phyloP scores from a whole-genome alignment of 768 basidiomycete species.

The Pleurotus platypus region DNA sequence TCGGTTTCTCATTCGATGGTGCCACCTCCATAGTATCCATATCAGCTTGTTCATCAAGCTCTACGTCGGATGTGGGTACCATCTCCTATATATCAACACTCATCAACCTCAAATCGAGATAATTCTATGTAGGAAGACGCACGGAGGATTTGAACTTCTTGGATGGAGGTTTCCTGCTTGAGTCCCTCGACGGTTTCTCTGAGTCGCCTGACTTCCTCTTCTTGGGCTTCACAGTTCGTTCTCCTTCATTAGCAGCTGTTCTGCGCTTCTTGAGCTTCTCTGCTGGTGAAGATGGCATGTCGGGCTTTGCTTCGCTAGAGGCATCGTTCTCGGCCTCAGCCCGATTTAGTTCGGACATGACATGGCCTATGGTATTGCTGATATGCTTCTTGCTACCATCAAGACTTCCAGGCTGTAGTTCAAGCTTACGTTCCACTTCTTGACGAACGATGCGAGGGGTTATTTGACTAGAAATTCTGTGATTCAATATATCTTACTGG shows the following conservation, averaged over 20 bases:
- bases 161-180: constrained; percentile 1
- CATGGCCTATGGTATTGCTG: constrained; percentile 38
- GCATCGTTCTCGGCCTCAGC: not conserved
- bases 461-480: constrained; percentile 25
- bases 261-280: not conserved
- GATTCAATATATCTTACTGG: not conserved
- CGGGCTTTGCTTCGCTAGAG: constrained; percentile 4
- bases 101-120: not conserved
- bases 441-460: constrained; percentile 51
- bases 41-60: constrained; percentile 15
- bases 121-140: constrained; percentile 4
- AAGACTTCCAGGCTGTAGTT: constrained; percentile 18
- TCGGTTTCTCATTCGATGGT: not conserved
- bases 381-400: constrained; percentile 35
- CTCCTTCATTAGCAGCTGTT: constrained; percentile 10
- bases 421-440: constrained; percentile 43
- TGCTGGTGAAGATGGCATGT: constrained; percentile 1
- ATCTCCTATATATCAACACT: constrained; percentile 18
- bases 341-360: constrained; percentile 19
- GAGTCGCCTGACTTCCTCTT: constrained; percentile 12
- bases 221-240: constrained; percentile 6
- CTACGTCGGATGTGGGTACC: constrained; percentile 37
- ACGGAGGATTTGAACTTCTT: constrained; percentile 37
- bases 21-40: not conserved
- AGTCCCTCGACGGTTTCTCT: not conserved